Evolutionary conservation across 164 flowering plant genomes (phyloP), one percentile per base, ranked within the genome.

Genomic region (Stephania cephalantha): DNA sequence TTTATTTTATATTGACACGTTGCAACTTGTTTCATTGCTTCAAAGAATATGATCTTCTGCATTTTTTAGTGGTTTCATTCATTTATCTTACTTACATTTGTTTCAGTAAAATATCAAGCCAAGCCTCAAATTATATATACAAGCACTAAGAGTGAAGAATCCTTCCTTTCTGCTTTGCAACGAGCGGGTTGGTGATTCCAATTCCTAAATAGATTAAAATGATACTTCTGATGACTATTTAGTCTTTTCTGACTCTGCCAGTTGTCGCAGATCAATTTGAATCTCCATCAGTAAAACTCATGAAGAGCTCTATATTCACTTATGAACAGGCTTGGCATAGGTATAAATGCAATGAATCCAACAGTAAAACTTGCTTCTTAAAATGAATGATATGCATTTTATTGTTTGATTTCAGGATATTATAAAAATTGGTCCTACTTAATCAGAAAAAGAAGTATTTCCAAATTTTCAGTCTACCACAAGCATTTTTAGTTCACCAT

Each of bases 281-380:
- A 75, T 84, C 83, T 66, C 87, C 89, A 61, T 72, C 82, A 9
- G 92, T 96, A 79, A 94, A 94, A 87, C 88, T 91, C 58, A 83
- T 96, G 68, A 96, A 90, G 82, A 96, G 98, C 84, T 91, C 98
- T 78, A 78, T 91, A 76, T 96, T 96, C 87, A 91, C 97, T 85
- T 92, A 93, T 79, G 99, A 96, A 83, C 99, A 96, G 86, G 99
- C 99, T 71, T 96, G 98, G 99, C 99, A 94, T 85, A 93, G 99
- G 99, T 95, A 78, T 35, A 15, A 53, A 53, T 35, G 42, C 2
- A 66, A n/a, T 9, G 6, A 45, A 7, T 25, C 4, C 4, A 7
- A 25, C 25, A 25, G 25, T 25, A 6, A 70, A 11, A 44, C 10
- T 20, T 70, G n/a, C 15, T 66, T 52, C 20, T 63, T 10, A 29